These are phyloP conservation scores for Cercospora brassicicola DNA, from an alignment of 2,329 filamentous ascomycete genomes.

Conservation along the genomic window DNA sequence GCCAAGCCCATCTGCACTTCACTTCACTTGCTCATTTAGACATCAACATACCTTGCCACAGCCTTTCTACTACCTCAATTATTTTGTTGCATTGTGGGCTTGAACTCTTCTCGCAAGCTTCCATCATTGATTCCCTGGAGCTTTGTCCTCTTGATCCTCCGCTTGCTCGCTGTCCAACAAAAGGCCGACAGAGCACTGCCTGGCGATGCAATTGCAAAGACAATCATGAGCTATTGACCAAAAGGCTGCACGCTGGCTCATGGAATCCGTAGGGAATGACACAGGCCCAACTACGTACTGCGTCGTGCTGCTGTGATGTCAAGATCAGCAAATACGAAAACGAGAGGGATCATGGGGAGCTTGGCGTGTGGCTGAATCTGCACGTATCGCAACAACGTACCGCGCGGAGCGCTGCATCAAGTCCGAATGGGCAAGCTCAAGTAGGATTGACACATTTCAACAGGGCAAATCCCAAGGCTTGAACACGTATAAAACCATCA, in stretches of 20 bases:
- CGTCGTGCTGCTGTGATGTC: background rate
- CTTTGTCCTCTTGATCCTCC: background rate
- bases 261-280: background rate
- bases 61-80: too few relatives aligned
- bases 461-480: background rate
- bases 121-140: too few relatives aligned
- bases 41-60: too few relatives aligned
- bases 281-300: too few relatives aligned
- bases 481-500: background rate
- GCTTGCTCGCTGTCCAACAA: background rate
- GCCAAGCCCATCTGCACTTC: background rate
- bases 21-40: too few relatives aligned
- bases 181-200: background rate
- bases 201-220: background rate
- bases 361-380: slow-evolving; percentile 1
- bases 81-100: too few relatives aligned
- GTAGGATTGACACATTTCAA: background rate
- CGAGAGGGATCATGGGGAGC: background rate
- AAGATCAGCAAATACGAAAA: background rate
- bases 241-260: background rate
- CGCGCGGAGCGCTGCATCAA: background rate
- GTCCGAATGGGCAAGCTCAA: background rate
- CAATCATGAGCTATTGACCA: background rate
- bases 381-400: background rate
- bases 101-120: too few relatives aligned